phyloP scores from a whole-genome alignment of 2,329 filamentous ascomycete species.

The Teratosphaeria gauchensis region DNA sequence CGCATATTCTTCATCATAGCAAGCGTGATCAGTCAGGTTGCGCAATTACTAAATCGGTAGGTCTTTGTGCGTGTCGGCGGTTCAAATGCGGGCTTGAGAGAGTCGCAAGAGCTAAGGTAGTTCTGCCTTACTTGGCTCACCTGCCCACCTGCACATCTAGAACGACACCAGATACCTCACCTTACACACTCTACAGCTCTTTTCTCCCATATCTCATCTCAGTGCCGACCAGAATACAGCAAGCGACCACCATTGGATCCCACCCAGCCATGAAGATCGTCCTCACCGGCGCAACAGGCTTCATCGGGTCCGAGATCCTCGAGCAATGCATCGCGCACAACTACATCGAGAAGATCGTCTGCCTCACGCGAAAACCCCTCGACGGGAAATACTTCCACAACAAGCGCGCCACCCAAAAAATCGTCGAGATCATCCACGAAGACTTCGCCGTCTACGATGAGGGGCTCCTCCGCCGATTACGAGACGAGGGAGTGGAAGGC shows the following conservation, averaged over 20 bases:
- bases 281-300: conserved; percentile 49
- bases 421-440: conserved; percentile 29
- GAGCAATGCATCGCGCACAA: conserved; percentile 40
- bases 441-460: conserved; percentile 47
- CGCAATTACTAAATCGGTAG: neutral
- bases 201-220: no score
- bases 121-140: neutral
- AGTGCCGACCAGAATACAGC: neutral
- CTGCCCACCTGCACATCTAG: neutral
- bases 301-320: conserved; percentile 46
- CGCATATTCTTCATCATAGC: neutral
- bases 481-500: conserved; percentile 31
- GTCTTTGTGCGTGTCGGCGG: neutral
- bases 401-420: conserved; percentile 17
- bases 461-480: conserved; percentile 31
- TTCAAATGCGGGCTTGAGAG: neutral
- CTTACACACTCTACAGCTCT: no score
- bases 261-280: conserved; percentile 47
- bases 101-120: neutral
- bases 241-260: neutral
- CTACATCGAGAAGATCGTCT: conserved; percentile 36
- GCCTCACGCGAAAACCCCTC: conserved; percentile 24
- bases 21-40: neutral
- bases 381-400: conserved; percentile 14
- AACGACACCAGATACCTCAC: no score